Evolutionary conservation across 1,139 yeast species (phyloP).

Genomic region (Arxiozyma bovina): DNA sequence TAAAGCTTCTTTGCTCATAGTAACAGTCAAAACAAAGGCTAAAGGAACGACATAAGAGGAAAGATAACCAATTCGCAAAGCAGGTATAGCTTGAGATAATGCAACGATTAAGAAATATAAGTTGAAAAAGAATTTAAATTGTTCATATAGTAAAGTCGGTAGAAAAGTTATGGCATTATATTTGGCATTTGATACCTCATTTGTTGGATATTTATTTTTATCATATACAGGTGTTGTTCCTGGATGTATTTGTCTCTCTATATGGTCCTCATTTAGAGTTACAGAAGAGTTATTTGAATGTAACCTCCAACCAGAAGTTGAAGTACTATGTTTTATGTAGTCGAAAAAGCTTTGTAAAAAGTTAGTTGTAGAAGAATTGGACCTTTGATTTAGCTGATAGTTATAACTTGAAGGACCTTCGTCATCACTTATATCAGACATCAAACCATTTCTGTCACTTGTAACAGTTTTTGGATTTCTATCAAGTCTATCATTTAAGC

Average conservation of each 20-base stretch:
- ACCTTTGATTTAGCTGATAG: not conserved
- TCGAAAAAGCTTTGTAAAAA: not conserved
- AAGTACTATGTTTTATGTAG: constrained; percentile 2
- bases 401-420: constrained; percentile 9
- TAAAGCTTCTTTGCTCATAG: constrained; percentile 91
- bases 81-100: constrained; percentile 87
- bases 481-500: constrained; percentile 13
- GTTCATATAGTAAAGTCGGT: constrained; percentile 86
- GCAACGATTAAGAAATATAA: constrained; percentile 88
- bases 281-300: constrained; percentile 16
- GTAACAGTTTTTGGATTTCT: constrained; percentile 2
- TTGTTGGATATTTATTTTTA: constrained; percentile 47
- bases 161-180: constrained; percentile 82
- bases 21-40: constrained; percentile 82
- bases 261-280: constrained; percentile 29
- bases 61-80: constrained; percentile 81
- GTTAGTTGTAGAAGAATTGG: constrained; percentile 2
- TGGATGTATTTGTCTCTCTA: constrained; percentile 36
- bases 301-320: constrained; percentile 5
- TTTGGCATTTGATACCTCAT: constrained; percentile 88
- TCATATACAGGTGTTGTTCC: constrained; percentile 33
- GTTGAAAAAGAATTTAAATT: constrained; percentile 93
- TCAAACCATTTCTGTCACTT: constrained; percentile 18
- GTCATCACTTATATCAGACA: constrained; percentile 11
- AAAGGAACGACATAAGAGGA: constrained; percentile 90